These are phyloP conservation scores for Sideroxylon spinosum DNA, from an alignment of 179 eudicot species.

Conservation along the genomic window DNA sequence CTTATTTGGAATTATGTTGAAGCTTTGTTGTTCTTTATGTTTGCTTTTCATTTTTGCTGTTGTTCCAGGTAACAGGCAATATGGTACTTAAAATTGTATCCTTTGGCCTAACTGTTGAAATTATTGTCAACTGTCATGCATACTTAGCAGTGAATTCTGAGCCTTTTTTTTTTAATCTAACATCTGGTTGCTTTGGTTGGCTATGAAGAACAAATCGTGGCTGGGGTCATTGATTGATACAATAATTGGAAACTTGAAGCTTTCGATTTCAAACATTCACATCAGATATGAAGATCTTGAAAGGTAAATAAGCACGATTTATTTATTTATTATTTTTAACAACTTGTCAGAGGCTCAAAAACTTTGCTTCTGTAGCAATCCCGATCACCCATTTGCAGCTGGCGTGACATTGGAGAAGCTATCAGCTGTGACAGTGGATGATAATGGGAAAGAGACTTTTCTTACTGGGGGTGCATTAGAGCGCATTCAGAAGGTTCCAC, in stretches of 20 bases:
- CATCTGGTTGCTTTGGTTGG: constrained; percentile 17
- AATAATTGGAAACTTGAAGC: constrained; percentile 91
- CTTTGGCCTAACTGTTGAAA: background rate
- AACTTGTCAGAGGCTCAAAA: constrained; percentile 16
- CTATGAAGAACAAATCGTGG: constrained; percentile 83
- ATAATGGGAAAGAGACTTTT: constrained; percentile 82
- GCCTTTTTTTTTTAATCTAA: background rate
- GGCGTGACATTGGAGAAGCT: constrained; percentile 87
- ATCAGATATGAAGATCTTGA: constrained; percentile 97
- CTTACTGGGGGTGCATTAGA: constrained; percentile 87
- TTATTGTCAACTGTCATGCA: background rate
- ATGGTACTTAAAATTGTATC: background rate
- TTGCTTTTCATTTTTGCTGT: background rate
- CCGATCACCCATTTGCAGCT: constrained; percentile 91
- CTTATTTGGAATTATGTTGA: background rate
- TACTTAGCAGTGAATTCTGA: background rate
- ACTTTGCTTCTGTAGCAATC: constrained; percentile 57
- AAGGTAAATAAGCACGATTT: constrained; percentile 47
- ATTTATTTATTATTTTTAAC: constrained; percentile 13
- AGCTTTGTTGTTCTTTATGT: background rate
- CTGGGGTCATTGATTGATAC: constrained; percentile 88
- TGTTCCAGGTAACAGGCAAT: background rate
- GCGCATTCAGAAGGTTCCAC: constrained; percentile 72
- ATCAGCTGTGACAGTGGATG: constrained; percentile 89
- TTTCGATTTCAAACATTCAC: constrained; percentile 91